Evolutionary conservation across 805 yeast genomes (phyloP).

Genomic region (Kodamaea neixiangensis): DNA sequence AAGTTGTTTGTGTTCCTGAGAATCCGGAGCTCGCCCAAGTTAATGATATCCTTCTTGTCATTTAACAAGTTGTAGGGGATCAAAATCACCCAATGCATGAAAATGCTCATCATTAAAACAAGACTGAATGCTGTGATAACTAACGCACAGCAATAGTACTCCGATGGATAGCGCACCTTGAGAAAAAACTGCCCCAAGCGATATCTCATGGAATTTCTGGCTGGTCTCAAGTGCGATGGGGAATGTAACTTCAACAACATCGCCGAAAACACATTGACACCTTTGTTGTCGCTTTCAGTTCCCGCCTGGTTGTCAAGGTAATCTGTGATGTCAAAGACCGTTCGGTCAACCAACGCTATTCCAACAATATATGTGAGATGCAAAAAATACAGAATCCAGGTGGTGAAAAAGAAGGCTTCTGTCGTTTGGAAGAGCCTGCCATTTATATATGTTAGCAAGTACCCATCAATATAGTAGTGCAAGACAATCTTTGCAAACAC

Average conservation of each 20-base stretch:
- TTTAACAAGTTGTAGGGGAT: conserved; percentile 20
- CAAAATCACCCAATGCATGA: conserved; percentile 22
- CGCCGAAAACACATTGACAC: conserved; percentile 29
- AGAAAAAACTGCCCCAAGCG: conserved; percentile 35
- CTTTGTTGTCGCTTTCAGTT: conserved; percentile 21
- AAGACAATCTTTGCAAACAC: conserved; percentile 10
- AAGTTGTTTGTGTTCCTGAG: conserved; percentile 41
- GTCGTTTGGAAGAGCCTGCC: conserved; percentile 22
- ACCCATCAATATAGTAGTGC: conserved; percentile 16
- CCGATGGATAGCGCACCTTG: conserved; percentile 41
- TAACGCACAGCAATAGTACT: conserved; percentile 23
- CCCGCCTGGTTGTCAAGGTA: conserved; percentile 22
- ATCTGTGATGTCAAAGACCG: conserved; percentile 62
- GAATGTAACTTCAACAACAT: conserved; percentile 20
- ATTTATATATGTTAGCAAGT: conserved; percentile 13
- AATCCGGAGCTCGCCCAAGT: conserved; percentile 14
- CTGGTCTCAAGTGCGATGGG: conserved; percentile 17
- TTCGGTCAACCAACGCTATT: conserved; percentile 65
- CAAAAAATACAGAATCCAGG: conserved; percentile 60
- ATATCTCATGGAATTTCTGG: conserved; percentile 24
- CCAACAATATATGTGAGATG: conserved; percentile 67
- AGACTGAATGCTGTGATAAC: conserved; percentile 20
- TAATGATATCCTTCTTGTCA: conserved; percentile 11
- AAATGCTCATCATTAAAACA: conserved; percentile 17
- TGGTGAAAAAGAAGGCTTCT: conserved; percentile 36